These are phyloP conservation scores for Isatis tinctoria DNA, from an alignment of 345 rosid species.

Conservation along the genomic window DNA sequence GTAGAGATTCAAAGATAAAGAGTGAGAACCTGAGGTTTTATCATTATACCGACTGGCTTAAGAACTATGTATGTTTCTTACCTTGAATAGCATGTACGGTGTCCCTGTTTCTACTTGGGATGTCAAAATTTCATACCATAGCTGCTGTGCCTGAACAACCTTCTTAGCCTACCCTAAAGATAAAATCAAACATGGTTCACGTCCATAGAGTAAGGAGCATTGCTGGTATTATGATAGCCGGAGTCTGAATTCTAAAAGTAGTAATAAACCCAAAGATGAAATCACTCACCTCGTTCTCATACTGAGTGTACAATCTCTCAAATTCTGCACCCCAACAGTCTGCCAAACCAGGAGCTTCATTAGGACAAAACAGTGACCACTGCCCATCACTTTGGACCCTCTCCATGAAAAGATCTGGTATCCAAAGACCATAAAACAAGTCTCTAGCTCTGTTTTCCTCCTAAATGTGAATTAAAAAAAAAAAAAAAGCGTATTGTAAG, in stretches of 20 bases:
- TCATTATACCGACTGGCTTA: neutral
- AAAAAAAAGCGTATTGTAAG: no score
- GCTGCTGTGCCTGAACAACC: slow-evolving; percentile 78
- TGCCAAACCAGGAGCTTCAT: slow-evolving; percentile 81
- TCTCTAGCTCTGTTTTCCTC: slow-evolving; percentile 92
- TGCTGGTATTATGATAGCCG: neutral
- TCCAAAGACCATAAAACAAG: slow-evolving; percentile 91
- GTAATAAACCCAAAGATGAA: neutral
- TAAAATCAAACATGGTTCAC: neutral
- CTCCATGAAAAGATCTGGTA: slow-evolving; percentile 94
- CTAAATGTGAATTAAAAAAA: slow-evolving; percentile 38
- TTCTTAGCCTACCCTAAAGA: slow-evolving; percentile 80
- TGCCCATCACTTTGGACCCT: slow-evolving; percentile 71
- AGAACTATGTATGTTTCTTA: neutral
- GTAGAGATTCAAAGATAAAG: neutral
- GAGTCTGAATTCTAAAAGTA: neutral
- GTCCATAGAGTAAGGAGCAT: neutral
- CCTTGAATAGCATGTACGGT: slow-evolving; percentile 97
- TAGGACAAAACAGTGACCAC: slow-evolving; percentile 92
- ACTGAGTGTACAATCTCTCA: slow-evolving; percentile 57
- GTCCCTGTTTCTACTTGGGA: slow-evolving; percentile 99
- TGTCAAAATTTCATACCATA: slow-evolving; percentile 79
- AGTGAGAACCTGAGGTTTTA: neutral
- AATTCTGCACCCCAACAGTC: slow-evolving; percentile 91
- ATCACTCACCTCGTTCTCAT: slow-evolving; percentile 56